Base-by-base conservation (phyloP, 345 rosid species). In the Brassica rapa region DNA sequence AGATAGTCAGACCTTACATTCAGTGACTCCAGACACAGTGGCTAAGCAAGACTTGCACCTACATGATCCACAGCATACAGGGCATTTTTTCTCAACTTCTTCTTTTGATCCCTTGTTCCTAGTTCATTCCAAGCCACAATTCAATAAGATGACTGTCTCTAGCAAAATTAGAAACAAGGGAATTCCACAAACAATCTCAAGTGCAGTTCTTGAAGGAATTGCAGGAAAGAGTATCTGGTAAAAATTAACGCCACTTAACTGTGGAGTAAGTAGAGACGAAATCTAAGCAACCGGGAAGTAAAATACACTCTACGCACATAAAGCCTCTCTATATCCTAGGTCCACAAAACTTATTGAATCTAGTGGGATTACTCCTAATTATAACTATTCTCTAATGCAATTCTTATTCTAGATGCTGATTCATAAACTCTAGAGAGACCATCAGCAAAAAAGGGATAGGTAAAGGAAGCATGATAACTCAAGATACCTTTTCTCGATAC, bases 31-130 rank as follows among this genome's bases (percentile, higher is more conserved):
- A 82, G 75, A 79, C 68, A 82, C 83, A 77, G 75, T 68, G 79
- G 79, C 88, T 12, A 83, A 77, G 89, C 99, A 93, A 66, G 71
- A 83, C 80, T 87, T 90, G 85, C 99, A 95, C 82, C 89, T 70
- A 81, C 99, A 93, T 70, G 87, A 83, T 83, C 89, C 90, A 77
- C 85, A 85, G 73, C 99, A 95, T 14, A 91, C 94, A 60, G 98
- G 98, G 77, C 99, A 95, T 46, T 85, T 85, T 77, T 67, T 85
- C 86, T 84, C 85, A 74, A 95, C 92, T 82, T 93, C 94, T 84
- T 95, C 73, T 65, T 9, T 80, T 21, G 80, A 80, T 11, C 83
- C 83, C n/a, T 70, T 93, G 72, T 75, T 80, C 73, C 83, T 80
- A 69, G 57, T 51, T 73, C 29, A 35, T 10, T 73, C 78, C 64